Percentiles rank a stretch among this genome's conserved stretches.
Conservation (phyloP, 345 rosid genomes). For the Turnera subulata region DNA sequence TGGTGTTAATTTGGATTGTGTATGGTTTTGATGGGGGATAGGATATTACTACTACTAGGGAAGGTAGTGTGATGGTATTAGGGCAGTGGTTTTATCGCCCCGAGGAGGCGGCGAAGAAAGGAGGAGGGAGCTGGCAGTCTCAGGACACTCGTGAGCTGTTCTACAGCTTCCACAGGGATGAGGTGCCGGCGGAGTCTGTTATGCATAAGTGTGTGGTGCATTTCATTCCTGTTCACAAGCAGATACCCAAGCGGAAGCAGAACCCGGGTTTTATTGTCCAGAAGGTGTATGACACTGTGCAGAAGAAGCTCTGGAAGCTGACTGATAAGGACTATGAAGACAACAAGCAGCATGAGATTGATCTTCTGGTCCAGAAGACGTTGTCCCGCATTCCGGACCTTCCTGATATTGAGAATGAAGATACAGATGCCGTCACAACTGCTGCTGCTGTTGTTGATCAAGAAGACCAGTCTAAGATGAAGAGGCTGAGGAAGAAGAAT, state of each 20-base stretch:
- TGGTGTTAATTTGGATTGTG: background rate
- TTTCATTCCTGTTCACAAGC: conserved; percentile 83
- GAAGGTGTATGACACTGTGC: conserved; percentile 68
- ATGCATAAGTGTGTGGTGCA: conserved; percentile 98
- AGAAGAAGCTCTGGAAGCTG: conserved; percentile 59
- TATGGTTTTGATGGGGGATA: conserved; percentile 17
- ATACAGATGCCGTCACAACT: conserved; percentile 8
- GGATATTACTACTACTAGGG: conserved; percentile 70
- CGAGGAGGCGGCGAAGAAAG: conserved; percentile 90
- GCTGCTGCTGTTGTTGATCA: conserved; percentile 30
- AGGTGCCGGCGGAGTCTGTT: conserved; percentile 94
- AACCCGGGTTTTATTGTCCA: conserved; percentile 94
- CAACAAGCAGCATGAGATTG: conserved; percentile 65
- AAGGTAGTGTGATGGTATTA: conserved; percentile 66
- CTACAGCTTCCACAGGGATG: conserved; percentile 94
- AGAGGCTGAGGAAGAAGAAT: conserved; percentile 46
- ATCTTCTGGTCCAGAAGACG: conserved; percentile 78
- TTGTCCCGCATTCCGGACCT: conserved; percentile 57
- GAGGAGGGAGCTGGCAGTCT: conserved; percentile 92
- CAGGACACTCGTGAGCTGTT: conserved; percentile 82
- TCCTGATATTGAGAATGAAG: conserved; percentile 52
- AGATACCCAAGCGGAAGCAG: conserved; percentile 70
- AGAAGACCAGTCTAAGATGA: conserved; percentile 44
- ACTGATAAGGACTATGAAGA: conserved; percentile 79
- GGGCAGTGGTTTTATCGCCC: conserved; percentile 99